Evolutionary conservation across 495 filamentous ascomycete species (phyloP).

Genomic region (Parachaetomium inaequale): DNA sequence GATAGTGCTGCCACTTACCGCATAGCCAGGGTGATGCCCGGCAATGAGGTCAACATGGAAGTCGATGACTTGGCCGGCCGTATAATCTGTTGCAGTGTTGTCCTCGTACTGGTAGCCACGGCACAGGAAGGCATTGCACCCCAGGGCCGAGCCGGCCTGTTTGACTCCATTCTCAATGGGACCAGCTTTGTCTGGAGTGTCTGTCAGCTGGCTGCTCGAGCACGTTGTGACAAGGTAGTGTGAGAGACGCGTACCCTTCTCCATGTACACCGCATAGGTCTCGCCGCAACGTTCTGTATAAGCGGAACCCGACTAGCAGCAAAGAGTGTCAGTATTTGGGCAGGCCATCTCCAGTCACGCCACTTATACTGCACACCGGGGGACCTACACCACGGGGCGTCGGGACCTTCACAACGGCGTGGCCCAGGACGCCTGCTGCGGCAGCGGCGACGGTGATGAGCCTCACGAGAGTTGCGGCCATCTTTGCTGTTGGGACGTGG

Average conservation of each 20-base stretch:
- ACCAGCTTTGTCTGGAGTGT: neutral
- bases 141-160: neutral
- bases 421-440: neutral
- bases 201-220: neutral
- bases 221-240: neutral
- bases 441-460: neutral
- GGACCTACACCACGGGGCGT: neutral
- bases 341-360: no score
- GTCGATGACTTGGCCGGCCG: constrained; percentile 1
- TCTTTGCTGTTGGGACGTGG: neutral
- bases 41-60: neutral
- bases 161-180: neutral
- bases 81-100: neutral
- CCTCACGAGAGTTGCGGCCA: neutral
- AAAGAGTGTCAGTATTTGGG: neutral
- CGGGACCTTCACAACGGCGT: neutral
- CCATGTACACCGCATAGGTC: neutral
- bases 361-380: neutral
- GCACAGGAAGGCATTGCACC: constrained; percentile 1
- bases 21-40: neutral
- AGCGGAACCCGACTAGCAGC: neutral
- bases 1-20: neutral
- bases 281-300: neutral
- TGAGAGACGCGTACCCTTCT: neutral
- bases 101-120: constrained; percentile 6